A percentile compares a stretch with the other conserved stretches of the same genome.
These are phyloP conservation scores for Tetradesmus obliquus DNA, from an alignment of 139 green algal species.

Conservation along the genomic window DNA sequence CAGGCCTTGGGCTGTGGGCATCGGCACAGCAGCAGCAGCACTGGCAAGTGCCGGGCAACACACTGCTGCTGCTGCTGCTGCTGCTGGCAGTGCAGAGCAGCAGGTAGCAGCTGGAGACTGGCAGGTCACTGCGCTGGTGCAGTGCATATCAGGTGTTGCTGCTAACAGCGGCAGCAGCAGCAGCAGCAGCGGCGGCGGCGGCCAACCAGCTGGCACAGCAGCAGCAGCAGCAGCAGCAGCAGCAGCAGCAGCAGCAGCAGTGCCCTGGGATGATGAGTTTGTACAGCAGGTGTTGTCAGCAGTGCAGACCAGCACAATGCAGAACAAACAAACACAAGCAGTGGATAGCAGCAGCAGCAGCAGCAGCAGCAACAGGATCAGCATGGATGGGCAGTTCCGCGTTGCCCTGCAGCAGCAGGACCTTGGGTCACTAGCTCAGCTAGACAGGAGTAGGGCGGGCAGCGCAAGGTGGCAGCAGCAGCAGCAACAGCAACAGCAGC, in stretches of 20 bases:
- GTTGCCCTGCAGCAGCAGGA: neutral
- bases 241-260: conserved; percentile 7
- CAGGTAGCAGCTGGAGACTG: neutral
- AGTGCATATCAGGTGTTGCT: neutral
- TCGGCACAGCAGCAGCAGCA: neutral
- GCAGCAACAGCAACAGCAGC: neutral
- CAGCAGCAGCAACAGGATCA: conserved; percentile 23
- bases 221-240: neutral
- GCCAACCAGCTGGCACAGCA: neutral
- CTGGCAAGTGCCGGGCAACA: neutral
- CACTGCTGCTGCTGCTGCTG: neutral
- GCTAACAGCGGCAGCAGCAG: neutral
- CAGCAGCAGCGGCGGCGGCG: neutral
- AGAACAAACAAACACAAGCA: neutral
- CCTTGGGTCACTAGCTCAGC: neutral
- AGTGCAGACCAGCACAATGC: neutral
- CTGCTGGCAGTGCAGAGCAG: neutral
- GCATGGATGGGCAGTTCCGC: neutral
- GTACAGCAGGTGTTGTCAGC: neutral
- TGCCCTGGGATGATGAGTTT: neutral
- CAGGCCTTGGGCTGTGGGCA: neutral
- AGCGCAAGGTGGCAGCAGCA: neutral
- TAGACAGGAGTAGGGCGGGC: neutral
- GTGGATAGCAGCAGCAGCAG: neutral
- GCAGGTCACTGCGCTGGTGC: neutral